Evolutionary conservation across 768 basidiomycete species (phyloP).

Genomic region (Russula ochroleuca): DNA sequence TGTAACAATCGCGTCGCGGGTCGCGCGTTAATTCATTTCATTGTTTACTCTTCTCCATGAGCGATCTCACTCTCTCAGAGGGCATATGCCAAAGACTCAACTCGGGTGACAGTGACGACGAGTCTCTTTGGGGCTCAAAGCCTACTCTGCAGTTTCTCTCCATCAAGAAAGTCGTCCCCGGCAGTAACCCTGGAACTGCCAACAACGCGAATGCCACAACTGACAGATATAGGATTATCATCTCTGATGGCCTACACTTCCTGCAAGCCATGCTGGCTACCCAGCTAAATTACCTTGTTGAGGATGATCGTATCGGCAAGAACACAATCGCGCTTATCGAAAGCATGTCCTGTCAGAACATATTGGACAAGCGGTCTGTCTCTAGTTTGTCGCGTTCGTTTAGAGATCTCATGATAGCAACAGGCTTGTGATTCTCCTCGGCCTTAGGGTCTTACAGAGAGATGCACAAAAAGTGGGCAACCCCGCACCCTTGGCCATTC

Average conservation of each 20-base stretch:
- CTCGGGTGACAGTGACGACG: conserved; percentile 21
- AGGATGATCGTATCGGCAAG: conserved; percentile 57
- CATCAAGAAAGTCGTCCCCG: conserved; percentile 65
- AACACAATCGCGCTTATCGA: conserved; percentile 66
- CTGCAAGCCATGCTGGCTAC: conserved; percentile 95
- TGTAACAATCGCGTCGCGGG: conserved; percentile 22
- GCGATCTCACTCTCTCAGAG: conserved; percentile 11
- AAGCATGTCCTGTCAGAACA: conserved; percentile 74
- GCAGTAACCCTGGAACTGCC: conserved; percentile 32
- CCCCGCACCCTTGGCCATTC: conserved; percentile 38
- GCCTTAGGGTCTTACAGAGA: conserved; percentile 51
- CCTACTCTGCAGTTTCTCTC: conserved; percentile 76
- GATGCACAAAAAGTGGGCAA: conserved; percentile 71
- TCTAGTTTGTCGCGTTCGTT: conserved; percentile 15
- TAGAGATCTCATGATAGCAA: conserved; percentile 9
- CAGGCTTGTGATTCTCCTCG: conserved; percentile 81
- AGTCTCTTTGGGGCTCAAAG: conserved; percentile 31
- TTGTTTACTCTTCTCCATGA: conserved; percentile 12
- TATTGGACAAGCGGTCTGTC: conserved; percentile 78
- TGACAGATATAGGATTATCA: conserved; percentile 73
- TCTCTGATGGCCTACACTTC: conserved; percentile 85
- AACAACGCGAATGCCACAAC: background rate
- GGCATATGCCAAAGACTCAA: conserved; percentile 27
- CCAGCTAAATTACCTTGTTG: conserved; percentile 73
- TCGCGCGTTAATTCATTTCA: conserved; percentile 7